phyloP scores from a whole-genome alignment of 2,329 filamentous ascomycete species.

The Endocalyx cinctus region DNA sequence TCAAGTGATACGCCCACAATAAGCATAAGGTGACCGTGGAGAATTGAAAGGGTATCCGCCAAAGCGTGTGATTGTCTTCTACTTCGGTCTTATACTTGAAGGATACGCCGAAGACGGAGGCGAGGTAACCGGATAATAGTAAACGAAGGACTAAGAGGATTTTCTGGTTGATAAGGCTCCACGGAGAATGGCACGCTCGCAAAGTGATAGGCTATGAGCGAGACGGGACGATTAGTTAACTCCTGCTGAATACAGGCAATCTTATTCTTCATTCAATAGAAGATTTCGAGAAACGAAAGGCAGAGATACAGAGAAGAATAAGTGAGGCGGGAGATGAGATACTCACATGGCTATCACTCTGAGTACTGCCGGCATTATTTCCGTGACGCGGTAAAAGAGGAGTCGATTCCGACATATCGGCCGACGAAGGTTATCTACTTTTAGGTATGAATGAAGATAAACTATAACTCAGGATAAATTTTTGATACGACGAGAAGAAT shows the following conservation, averaged over 20 bases:
- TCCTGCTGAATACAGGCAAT: too few species aligned
- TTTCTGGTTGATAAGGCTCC: slow-evolving; percentile 42
- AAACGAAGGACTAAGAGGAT: slow-evolving; percentile 40
- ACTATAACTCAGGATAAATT: too few species aligned
- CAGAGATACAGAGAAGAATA: too few species aligned
- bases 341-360: slow-evolving; percentile 28
- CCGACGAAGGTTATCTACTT: slow-evolving; percentile 1
- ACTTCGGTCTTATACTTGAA: slow-evolving; percentile 41
- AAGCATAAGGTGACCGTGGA: slow-evolving; percentile 38
- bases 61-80: slow-evolving; percentile 33
- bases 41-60: slow-evolving; percentile 46
- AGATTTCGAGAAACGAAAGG: too few species aligned
- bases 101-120: slow-evolving; percentile 36
- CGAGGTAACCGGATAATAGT: slow-evolving; percentile 38
- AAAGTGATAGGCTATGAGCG: slow-evolving; percentile 42
- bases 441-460: slow-evolving; percentile 1
- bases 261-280: too few species aligned
- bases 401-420: slow-evolving; percentile 22
- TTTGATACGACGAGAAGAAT: too few species aligned
- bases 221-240: too few species aligned
- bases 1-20: slow-evolving; percentile 40
- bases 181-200: slow-evolving; percentile 48
- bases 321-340: not conserved
- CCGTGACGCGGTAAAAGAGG: slow-evolving; percentile 22
- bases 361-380: slow-evolving; percentile 7